Evolutionary conservation across 2,329 filamentous ascomycete genomes (phyloP).

Genomic region (Sphaceloma murrayae): DNA sequence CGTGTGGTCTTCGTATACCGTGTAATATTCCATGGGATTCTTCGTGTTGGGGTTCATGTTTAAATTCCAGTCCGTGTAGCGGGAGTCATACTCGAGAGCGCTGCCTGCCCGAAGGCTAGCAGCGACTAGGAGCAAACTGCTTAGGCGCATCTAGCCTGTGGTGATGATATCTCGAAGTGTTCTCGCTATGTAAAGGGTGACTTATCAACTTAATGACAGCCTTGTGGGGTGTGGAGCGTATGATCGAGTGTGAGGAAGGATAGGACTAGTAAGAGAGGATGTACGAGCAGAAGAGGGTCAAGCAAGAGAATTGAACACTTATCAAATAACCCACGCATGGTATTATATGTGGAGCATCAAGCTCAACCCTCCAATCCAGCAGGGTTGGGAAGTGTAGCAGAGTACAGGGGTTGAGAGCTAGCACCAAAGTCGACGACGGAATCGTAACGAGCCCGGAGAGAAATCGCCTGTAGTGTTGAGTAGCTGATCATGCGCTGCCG

Average conservation of each 20-base stretch:
- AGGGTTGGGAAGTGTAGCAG: background rate
- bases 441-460: background rate
- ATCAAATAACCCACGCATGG: too few species aligned
- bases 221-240: too few species aligned
- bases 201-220: constrained; percentile 14
- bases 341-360: background rate
- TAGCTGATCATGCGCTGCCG: background rate
- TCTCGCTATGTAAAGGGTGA: too few species aligned
- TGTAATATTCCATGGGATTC: constrained; percentile 49
- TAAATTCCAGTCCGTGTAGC: constrained; percentile 48
- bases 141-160: constrained; percentile 2
- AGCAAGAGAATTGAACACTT: too few species aligned
- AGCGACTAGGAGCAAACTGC: background rate
- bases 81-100: constrained; percentile 37
- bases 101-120: constrained; percentile 16
- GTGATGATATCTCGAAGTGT: too few species aligned
- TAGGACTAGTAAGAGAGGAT: background rate
- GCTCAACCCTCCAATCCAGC: constrained; percentile 5
- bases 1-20: constrained; percentile 45
- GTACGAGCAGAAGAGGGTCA: background rate
- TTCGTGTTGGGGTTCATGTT: constrained; percentile 51
- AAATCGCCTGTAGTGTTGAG: background rate
- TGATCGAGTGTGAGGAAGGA: too few species aligned
- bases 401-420: constrained; percentile 2
- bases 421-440: background rate